Evolutionary conservation across 108 stramenopile species (phyloP).

Genomic region (Cyclotella atomus): DNA sequence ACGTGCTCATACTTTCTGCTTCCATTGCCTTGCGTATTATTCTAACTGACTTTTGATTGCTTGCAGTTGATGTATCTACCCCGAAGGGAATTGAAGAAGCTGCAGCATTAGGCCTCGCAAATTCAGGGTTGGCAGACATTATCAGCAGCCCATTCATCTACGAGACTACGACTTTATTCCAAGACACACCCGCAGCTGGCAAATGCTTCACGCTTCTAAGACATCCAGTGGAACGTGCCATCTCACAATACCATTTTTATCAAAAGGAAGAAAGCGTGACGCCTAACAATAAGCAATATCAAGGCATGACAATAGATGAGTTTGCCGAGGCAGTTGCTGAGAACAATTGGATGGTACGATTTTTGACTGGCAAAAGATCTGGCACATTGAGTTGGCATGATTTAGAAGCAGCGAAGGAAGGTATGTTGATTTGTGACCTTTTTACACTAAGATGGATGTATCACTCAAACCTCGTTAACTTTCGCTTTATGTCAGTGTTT

Average conservation of each 20-base stretch:
- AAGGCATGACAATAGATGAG: slow-evolving; percentile 48
- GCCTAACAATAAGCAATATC: slow-evolving; percentile 20
- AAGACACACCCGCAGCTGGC: slow-evolving; percentile 18
- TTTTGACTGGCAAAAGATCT: slow-evolving; percentile 43
- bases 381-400: slow-evolving; percentile 50
- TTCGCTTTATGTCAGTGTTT: slow-evolving; percentile 19
- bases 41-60: not conserved
- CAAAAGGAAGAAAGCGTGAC: slow-evolving; percentile 22
- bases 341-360: slow-evolving; percentile 63
- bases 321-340: slow-evolving; percentile 38
- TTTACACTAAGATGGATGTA: not conserved
- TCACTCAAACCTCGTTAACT: not conserved
- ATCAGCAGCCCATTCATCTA: slow-evolving; percentile 45
- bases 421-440: slow-evolving; percentile 3
- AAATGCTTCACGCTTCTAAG: slow-evolving; percentile 48
- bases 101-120: slow-evolving; percentile 25
- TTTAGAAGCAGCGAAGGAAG: slow-evolving; percentile 58
- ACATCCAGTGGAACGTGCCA: slow-evolving; percentile 51
- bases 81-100: slow-evolving; percentile 38
- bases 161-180: slow-evolving; percentile 28
- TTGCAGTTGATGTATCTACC: slow-evolving; percentile 36
- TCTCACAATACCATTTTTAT: slow-evolving; percentile 42
- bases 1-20: no score
- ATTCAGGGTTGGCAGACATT: slow-evolving; percentile 30
- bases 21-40: no score